Evolutionary conservation across 2,329 filamentous ascomycete genomes (phyloP).

Genomic region (Colletotrichum coccodes): DNA sequence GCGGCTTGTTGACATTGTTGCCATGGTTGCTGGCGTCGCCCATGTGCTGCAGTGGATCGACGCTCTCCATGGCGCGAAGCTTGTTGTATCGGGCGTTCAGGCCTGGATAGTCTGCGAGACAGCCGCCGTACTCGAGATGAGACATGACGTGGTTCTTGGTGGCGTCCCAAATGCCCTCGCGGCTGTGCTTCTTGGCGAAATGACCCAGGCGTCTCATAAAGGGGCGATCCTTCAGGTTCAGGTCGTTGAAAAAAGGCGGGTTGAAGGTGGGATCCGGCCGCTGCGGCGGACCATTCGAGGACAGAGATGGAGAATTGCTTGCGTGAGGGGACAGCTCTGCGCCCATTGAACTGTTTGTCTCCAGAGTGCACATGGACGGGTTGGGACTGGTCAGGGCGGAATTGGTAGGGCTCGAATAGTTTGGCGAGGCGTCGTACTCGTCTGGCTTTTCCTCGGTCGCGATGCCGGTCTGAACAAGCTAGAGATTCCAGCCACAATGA

Average conservation of each 20-base stretch:
- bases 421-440: conserved; percentile 18
- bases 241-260: conserved; percentile 79
- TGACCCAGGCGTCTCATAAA: conserved; percentile 76
- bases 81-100: conserved; percentile 76
- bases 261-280: conserved; percentile 75
- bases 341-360: conserved; percentile 36
- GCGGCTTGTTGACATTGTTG: conserved; percentile 41
- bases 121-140: conserved; percentile 85
- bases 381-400: conserved; percentile 36
- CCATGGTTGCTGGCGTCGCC: conserved; percentile 33
- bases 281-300: conserved; percentile 28
- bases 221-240: conserved; percentile 73
- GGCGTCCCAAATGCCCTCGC: conserved; percentile 75
- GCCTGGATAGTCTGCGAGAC: conserved; percentile 79
- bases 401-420: conserved; percentile 25
- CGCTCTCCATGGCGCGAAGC: conserved; percentile 77
- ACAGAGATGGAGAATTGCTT: conserved; percentile 14
- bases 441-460: conserved; percentile 37
- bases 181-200: conserved; percentile 83
- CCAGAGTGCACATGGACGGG: conserved; percentile 38
- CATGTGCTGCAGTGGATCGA: conserved; percentile 61
- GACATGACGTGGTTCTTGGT: conserved; percentile 80
- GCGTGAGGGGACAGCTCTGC: conserved; percentile 32
- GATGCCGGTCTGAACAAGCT: conserved; percentile 74
- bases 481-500: conserved; percentile 82